Percentiles rank a stretch among this genome's conserved stretches.
Evolutionary conservation across 441 rosid species (phyloP).

Genomic region (Bruguiera hainesii): DNA sequence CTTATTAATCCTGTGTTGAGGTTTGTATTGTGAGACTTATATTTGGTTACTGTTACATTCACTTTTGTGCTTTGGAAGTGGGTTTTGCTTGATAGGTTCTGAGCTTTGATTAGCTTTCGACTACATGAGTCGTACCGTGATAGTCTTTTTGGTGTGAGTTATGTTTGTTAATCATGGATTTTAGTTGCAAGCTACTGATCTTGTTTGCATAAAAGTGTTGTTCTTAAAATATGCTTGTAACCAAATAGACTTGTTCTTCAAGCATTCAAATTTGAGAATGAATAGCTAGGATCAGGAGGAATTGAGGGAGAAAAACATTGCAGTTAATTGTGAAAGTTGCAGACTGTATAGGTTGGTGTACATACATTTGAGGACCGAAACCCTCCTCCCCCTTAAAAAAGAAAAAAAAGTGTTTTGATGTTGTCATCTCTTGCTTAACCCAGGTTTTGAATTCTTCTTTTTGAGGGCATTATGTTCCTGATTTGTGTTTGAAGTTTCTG

Average conservation of each 20-base stretch:
- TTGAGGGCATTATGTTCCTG: no score
- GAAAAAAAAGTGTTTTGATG: no score
- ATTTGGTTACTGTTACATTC: not conserved
- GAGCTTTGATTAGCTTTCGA: not conserved
- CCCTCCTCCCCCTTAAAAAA: no score
- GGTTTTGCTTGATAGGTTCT: conserved; percentile 4
- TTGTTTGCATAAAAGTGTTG: not conserved
- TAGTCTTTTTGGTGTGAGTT: not conserved
- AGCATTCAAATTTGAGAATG: not conserved
- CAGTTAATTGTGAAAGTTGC: no score
- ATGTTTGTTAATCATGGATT: not conserved
- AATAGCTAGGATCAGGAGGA: no score
- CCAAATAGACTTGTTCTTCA: not conserved
- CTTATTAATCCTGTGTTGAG: conserved; percentile 65
- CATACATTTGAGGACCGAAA: no score
- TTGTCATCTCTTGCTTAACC: no score
- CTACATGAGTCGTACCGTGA: no score
- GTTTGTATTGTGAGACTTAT: conserved; percentile 43
- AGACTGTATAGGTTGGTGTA: no score
- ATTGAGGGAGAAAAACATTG: no score
- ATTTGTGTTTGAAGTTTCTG: no score
- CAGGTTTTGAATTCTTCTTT: no score
- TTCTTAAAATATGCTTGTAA: not conserved
- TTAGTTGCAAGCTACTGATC: not conserved
- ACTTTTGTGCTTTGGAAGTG: not conserved